Base-by-base conservation (phyloP, 2,329 filamentous ascomycete genomes). In the Raffaelea albimanens region DNA sequence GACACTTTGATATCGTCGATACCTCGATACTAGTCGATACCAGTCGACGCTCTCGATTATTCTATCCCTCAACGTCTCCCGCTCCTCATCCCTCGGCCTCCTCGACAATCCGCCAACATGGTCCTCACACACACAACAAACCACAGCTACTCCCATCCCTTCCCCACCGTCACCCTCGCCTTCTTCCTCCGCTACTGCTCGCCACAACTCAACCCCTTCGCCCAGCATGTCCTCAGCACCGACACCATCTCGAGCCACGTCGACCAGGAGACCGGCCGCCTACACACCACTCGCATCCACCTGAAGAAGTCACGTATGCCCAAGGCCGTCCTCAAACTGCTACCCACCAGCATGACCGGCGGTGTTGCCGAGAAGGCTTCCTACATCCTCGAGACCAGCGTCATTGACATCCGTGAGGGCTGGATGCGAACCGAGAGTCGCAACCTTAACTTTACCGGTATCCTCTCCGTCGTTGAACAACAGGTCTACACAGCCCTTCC, bases 141-240 rank as follows among this genome's bases (percentile, higher is more conserved):
- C 66, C 83, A 86, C 63, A 78, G 75, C 59, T 89, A 90, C 73
- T 75, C 82, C 55, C 87, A 91, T 66, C 83, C 85, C 43, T 91
- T 91, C 69, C 82, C 85, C 52, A 86, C 86, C 63, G 87, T 93
- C 52, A 88, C 86, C 43, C 82, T 93, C 64, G 87, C 87, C 68
- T 93, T 88, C 75, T 93, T 91, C 68, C 82, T 93, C 44, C 85
- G 87, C 55, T 93, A 93, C 67, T 88, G 85, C 50, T 79, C 75
- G 5, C 75, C 76, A 25, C 71, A 78, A 55, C 68, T 78, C 55
- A 93, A 91, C 60, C 87, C 87, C 7, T 90, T 91, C 69, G 83
- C 82, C 55, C 81, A 78, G 53, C 87, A 93, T 68, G 87, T 93
- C 46, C 71, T 89, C 57, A 87, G 84, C 60, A 89, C 85, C 64